phyloP scores from a whole-genome alignment of 306 rosid genomes.

The Cucurbita moschata region DNA sequence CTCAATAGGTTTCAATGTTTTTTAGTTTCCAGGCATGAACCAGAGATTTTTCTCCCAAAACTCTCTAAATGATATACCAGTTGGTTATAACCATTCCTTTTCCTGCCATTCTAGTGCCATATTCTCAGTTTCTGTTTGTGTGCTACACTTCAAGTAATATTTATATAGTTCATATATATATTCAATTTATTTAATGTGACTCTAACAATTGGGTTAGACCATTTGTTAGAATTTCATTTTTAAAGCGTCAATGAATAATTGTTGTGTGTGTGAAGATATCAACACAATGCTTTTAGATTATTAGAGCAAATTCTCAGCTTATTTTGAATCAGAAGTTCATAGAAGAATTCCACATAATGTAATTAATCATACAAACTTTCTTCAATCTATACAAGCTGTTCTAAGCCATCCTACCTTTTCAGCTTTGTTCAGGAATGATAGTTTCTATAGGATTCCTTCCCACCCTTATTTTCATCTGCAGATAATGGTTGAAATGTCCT shows the following conservation, averaged over 20 bases:
- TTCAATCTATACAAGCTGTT: not conserved
- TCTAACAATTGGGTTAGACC: not conserved
- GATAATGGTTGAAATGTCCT: not conserved
- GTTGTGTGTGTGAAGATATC: not conserved
- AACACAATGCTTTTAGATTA: not conserved
- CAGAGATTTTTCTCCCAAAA: not conserved
- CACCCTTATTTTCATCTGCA: not conserved
- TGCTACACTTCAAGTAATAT: not conserved
- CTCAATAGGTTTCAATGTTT: not conserved
- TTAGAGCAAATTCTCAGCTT: not conserved
- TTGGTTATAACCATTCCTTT: not conserved
- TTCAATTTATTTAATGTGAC: too few relatives aligned
- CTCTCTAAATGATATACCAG: not conserved
- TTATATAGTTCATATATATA: too few relatives aligned
- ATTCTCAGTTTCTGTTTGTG: not conserved
- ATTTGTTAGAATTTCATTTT: not conserved
- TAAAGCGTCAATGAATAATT: not conserved
- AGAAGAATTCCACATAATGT: not conserved
- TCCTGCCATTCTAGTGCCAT: not conserved
- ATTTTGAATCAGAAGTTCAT: not conserved
- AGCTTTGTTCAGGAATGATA: not conserved
- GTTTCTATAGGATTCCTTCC: not conserved
- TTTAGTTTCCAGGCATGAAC: not conserved
- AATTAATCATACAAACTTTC: not conserved
- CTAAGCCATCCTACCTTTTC: not conserved